Evolutionary conservation across 2,329 filamentous ascomycete genomes (phyloP).

Genomic region (Sarocladiaceae sp.): DNA sequence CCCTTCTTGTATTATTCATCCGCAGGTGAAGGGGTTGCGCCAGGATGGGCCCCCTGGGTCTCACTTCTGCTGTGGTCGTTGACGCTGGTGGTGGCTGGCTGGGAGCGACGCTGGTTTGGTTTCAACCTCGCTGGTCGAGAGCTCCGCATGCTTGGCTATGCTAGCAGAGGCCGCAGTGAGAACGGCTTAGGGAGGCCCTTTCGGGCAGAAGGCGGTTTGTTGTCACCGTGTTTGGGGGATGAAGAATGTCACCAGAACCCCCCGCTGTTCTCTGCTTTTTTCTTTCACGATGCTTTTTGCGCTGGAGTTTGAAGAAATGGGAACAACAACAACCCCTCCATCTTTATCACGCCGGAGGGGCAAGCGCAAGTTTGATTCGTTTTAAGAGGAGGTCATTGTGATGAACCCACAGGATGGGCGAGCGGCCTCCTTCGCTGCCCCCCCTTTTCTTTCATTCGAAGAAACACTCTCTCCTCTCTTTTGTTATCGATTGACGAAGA

Average conservation of each 20-base stretch:
- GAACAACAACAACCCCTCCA: not conserved
- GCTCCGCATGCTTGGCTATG: not conserved
- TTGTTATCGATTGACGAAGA: slow-evolving; percentile 8
- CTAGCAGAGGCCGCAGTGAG: not conserved
- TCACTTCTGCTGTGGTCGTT: not conserved
- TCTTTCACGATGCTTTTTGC: not conserved
- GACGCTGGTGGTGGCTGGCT: slow-evolving; percentile 1
- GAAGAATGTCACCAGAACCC: slow-evolving; percentile 9
- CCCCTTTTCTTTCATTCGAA: slow-evolving; percentile 1
- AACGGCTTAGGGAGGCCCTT: too few species aligned
- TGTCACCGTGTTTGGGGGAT: slow-evolving; percentile 3
- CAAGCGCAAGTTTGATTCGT: not conserved
- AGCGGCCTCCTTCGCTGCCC: slow-evolving; percentile 8
- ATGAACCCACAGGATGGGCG: slow-evolving; percentile 5
- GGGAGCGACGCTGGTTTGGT: slow-evolving; percentile 1
- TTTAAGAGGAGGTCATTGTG: not conserved
- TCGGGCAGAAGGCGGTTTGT: not conserved
- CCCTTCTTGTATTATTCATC: slow-evolving; percentile 8
- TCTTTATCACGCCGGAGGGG: not conserved
- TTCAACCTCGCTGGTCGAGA: slow-evolving; percentile 8
- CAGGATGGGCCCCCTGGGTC: not conserved
- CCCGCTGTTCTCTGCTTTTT: slow-evolving; percentile 2
- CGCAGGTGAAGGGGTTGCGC: slow-evolving; percentile 3
- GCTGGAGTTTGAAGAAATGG: not conserved
- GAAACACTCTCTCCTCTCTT: slow-evolving; percentile 7